Percentiles rank a stretch among this genome's conserved stretches.
Evolutionary conservation across 2,329 filamentous ascomycete species (phyloP).

Genomic region (Ascochyta fabae): DNA sequence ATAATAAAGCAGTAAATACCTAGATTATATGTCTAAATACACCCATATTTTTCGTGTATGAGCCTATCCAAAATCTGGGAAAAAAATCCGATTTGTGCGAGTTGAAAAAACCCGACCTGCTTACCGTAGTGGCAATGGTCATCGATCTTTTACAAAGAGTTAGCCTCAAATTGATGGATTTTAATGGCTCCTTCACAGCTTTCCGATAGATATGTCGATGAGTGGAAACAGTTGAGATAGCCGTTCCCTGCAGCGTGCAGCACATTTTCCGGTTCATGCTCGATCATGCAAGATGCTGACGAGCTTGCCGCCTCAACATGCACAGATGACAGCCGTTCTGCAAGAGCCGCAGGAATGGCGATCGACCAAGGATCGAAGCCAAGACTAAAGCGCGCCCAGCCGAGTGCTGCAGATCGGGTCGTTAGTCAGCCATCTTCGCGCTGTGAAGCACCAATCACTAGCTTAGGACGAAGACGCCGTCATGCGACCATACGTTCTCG

Average conservation of each 20-base stretch:
- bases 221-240: not conserved
- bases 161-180: not conserved
- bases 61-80: too few species aligned
- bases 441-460: constrained; percentile 11
- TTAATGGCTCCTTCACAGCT: not conserved
- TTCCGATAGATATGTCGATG: not conserved
- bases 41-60: too few species aligned
- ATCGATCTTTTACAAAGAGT: not conserved
- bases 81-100: too few species aligned
- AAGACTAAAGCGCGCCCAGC: not conserved
- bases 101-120: too few species aligned
- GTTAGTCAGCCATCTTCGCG: constrained; percentile 1
- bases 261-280: too few species aligned
- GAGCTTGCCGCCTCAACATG: not conserved
- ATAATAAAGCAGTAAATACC: too few species aligned
- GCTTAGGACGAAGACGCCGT: constrained; percentile 5
- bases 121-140: not conserved
- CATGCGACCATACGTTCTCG: constrained; percentile 11
- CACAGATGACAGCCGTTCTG: constrained; percentile 1
- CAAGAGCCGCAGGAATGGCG: constrained; percentile 10
- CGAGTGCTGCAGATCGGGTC: constrained; percentile 7
- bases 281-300: not conserved
- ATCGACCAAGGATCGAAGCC: not conserved
- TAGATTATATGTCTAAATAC: too few species aligned
- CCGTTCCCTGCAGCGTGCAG: not conserved